phyloP scores from a whole-genome alignment of 1,139 yeast genomes.

The Debaryomyces robertsiae region DNA sequence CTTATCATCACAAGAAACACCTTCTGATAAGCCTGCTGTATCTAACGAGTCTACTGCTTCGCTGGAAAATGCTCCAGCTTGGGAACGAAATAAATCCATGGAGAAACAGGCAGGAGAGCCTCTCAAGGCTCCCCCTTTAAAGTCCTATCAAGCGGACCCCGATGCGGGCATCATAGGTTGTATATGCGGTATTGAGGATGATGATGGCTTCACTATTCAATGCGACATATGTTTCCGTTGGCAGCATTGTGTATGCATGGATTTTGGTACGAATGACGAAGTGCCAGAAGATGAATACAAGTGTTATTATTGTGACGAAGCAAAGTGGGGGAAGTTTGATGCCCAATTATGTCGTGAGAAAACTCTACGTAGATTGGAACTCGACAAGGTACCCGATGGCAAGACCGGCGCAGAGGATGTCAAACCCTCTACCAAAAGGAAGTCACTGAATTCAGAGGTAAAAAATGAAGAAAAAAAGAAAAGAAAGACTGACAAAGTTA shows the following conservation, averaged over 20 bases:
- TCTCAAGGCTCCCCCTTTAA: slow-evolving; percentile 33
- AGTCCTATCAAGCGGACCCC: slow-evolving; percentile 63
- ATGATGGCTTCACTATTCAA: slow-evolving; percentile 93
- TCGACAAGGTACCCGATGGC: slow-evolving; percentile 22
- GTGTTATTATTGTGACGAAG: slow-evolving; percentile 76
- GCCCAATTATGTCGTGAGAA: slow-evolving; percentile 40
- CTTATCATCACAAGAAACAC: too few species aligned
- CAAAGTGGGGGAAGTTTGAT: slow-evolving; percentile 52
- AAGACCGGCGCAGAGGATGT: slow-evolving; percentile 11
- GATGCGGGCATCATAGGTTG: slow-evolving; percentile 89
- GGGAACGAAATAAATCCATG: neutral
- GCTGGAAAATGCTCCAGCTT: neutral
- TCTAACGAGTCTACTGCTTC: too few species aligned
- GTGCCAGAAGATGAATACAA: slow-evolving; percentile 80
- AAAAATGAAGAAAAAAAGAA: slow-evolving; percentile 17
- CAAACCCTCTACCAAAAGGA: slow-evolving; percentile 24
- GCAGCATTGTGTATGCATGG: slow-evolving; percentile 94
- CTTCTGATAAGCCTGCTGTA: too few species aligned
- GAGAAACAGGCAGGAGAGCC: neutral
- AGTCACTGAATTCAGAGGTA: slow-evolving; percentile 29
- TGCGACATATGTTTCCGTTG: slow-evolving; percentile 91
- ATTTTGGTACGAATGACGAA: slow-evolving; percentile 66
- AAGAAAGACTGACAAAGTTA: slow-evolving; percentile 9
- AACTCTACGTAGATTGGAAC: slow-evolving; percentile 39
- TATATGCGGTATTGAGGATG: slow-evolving; percentile 85